phyloP scores from a whole-genome alignment of 371 early-diverging fungal genomes.

The Catenaria anguillulae region DNA sequence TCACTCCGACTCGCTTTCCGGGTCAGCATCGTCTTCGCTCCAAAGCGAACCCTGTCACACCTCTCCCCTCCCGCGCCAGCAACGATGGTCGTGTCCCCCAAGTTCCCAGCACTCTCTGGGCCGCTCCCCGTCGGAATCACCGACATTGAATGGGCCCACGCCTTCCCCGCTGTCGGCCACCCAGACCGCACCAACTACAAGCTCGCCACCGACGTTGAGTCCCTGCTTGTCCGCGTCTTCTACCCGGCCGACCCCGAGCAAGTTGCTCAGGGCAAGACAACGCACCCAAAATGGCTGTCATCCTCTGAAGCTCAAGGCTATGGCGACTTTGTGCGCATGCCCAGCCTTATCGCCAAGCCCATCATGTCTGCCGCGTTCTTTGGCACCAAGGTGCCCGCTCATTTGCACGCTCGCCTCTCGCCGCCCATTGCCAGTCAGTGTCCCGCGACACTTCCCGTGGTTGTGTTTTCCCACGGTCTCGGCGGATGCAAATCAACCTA shows the following conservation, averaged over 20 bases:
- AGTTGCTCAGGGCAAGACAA: background rate
- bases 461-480: constrained; percentile 27
- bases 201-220: background rate
- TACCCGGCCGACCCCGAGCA: background rate
- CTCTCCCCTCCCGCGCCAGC: too few relatives aligned
- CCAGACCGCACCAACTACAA: too few relatives aligned
- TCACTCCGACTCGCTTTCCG: too few relatives aligned
- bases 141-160: background rate
- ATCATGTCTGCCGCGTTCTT: background rate
- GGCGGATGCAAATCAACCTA: constrained; percentile 32
- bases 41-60: too few relatives aligned
- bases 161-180: too few relatives aligned
- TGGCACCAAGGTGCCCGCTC: background rate
- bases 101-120: background rate
- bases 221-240: background rate
- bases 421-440: background rate
- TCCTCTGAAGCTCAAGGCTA: background rate
- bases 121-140: background rate
- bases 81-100: background rate
- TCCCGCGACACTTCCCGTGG: constrained; percentile 16
- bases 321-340: background rate
- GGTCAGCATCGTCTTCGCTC: too few relatives aligned
- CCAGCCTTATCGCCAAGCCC: background rate
- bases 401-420: background rate
- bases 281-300: background rate